These are phyloP conservation scores for Syzygium syzygioides DNA, from an alignment of 441 rosid genomes.

Conservation along the genomic window DNA sequence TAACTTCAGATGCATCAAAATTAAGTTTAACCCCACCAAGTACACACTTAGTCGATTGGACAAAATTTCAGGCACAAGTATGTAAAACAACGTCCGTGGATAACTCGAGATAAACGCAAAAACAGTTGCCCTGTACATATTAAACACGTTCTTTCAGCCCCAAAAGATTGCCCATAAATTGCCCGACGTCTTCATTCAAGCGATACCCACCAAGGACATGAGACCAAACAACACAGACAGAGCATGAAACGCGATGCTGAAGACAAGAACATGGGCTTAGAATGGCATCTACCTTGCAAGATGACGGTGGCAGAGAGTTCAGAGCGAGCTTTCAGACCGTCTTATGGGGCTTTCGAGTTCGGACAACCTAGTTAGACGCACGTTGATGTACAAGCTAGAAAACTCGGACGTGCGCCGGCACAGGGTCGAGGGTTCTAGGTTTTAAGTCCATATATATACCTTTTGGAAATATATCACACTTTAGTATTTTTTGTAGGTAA, in stretches of 20 bases:
- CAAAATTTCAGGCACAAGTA: background rate
- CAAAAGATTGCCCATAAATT: background rate
- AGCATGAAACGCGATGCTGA: background rate
- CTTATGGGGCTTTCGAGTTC: background rate
- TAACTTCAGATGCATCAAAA: background rate
- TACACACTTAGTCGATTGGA: background rate
- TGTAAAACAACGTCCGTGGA: background rate
- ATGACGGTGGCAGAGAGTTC: background rate
- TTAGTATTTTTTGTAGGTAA: background rate
- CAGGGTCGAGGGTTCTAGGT: background rate
- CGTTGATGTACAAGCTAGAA: background rate
- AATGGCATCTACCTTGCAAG: background rate
- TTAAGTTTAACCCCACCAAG: background rate
- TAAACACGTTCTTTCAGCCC: background rate
- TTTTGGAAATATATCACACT: background rate
- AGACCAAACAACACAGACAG: background rate
- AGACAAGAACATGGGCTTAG: background rate
- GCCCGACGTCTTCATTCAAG: background rate
- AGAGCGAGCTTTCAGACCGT: background rate
- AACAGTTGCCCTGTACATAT: background rate
- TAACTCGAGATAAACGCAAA: background rate
- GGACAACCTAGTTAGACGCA: background rate
- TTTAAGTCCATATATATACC: background rate
- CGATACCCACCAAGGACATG: background rate
- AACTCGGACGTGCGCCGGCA: background rate